A percentile compares a stretch with the other conserved stretches of the same genome.
Conservation (phyloP, 306 rosid genomes). For the Trifolium fragiferum region DNA sequence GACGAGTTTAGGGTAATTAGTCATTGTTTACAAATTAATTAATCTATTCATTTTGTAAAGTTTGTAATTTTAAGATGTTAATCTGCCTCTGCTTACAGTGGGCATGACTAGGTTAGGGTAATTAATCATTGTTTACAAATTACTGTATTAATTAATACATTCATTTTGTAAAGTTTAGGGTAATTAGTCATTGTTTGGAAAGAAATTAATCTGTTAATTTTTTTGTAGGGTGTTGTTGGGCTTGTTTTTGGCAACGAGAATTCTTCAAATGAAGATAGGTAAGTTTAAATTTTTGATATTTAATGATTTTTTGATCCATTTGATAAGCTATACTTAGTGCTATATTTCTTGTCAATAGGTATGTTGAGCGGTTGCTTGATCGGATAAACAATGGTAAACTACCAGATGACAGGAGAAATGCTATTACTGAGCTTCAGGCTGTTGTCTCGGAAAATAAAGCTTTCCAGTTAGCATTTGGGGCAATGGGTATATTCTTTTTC, state of each 20-base stretch:
- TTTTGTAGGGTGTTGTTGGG: conserved; percentile 83
- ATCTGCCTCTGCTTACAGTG: background rate
- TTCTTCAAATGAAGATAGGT: conserved; percentile 85
- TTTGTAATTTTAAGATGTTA: conserved; percentile 15
- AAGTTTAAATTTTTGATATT: background rate
- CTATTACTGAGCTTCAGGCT: conserved; percentile 89
- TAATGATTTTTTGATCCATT: background rate
- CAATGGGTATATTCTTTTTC: conserved; percentile 68
- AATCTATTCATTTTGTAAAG: background rate
- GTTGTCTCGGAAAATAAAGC: conserved; percentile 76
- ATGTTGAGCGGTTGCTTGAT: conserved; percentile 86
- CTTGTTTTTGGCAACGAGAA: conserved; percentile 88
- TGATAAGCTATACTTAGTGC: conserved; percentile 15
- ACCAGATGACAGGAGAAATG: conserved; percentile 85
- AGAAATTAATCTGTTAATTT: background rate
- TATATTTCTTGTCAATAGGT: conserved; percentile 50
- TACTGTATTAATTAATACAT: background rate
- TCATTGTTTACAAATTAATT: conserved; percentile 2
- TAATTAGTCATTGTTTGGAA: background rate
- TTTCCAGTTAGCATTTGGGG: conserved; percentile 91
- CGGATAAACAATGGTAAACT: conserved; percentile 92
- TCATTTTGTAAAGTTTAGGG: background rate
- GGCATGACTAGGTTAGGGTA: conserved; percentile 3
- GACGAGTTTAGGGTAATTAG: background rate
- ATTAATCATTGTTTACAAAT: background rate